Evolutionary conservation across 192 early-diverging fungal species (phyloP).

Genomic region (Lunasporangiospora selenospora): DNA sequence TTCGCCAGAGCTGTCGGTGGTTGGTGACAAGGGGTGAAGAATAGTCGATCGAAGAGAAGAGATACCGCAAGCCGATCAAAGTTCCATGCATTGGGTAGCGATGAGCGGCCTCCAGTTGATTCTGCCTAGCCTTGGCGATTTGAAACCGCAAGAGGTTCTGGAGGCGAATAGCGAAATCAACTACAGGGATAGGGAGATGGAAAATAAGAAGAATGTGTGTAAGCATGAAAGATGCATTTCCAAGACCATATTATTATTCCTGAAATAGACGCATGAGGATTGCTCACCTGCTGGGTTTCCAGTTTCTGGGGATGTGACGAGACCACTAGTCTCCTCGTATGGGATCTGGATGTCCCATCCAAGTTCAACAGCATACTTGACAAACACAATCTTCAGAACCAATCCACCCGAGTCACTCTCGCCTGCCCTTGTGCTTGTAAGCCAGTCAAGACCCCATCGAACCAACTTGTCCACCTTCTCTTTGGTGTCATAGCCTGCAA

Average conservation of each 20-base stretch:
- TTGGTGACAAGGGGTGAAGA: constrained; percentile 46
- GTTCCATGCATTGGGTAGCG: constrained; percentile 64
- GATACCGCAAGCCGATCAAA: constrained; percentile 60
- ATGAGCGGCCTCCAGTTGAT: constrained; percentile 60
- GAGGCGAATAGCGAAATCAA: constrained; percentile 59
- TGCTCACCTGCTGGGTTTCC: constrained; percentile 34
- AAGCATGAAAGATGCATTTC: neutral
- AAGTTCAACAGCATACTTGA: constrained; percentile 73
- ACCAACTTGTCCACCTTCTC: constrained; percentile 60
- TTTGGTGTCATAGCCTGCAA: constrained; percentile 59
- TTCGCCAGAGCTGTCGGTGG: constrained; percentile 56
- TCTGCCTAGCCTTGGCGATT: constrained; percentile 51
- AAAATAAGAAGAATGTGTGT: neutral
- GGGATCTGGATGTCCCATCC: constrained; percentile 47
- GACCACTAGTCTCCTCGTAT: constrained; percentile 10
- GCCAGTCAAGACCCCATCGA: constrained; percentile 64
- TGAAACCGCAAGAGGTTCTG: constrained; percentile 58
- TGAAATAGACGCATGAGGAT: too few species aligned
- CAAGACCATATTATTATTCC: neutral
- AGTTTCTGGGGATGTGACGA: constrained; percentile 15
- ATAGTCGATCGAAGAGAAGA: constrained; percentile 70
- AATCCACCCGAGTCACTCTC: constrained; percentile 89
- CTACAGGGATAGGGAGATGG: constrained; percentile 36
- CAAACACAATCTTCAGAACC: constrained; percentile 78
- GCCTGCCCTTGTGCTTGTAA: constrained; percentile 72